Conservation (phyloP, 78 protist genomes). For the Dictyostelium purpureum region DNA sequence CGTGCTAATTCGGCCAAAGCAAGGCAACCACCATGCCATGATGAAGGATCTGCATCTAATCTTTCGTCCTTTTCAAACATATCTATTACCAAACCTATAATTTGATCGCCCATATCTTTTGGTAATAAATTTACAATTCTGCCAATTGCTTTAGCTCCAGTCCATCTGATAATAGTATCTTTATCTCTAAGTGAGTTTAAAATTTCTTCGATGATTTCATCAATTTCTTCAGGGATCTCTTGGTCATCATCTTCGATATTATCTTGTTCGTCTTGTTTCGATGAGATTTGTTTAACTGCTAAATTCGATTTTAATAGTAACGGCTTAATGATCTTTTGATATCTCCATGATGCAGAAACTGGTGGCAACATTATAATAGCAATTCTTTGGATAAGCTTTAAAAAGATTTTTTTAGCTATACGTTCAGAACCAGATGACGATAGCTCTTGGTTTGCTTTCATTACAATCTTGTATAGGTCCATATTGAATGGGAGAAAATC, state of each 20-base stretch:
- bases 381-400: slow-evolving; percentile 91
- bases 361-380: slow-evolving; percentile 89
- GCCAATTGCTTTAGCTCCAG: slow-evolving; percentile 96
- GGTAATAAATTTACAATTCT: slow-evolving; percentile 90
- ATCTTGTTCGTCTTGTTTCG: background rate
- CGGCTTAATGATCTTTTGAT: slow-evolving; percentile 68
- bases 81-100: slow-evolving; percentile 73
- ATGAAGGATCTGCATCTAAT: slow-evolving; percentile 38
- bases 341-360: slow-evolving; percentile 92
- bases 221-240: slow-evolving; percentile 51
- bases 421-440: slow-evolving; percentile 3
- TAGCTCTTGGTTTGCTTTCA: background rate
- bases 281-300: background rate
- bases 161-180: slow-evolving; percentile 90
- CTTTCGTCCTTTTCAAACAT: slow-evolving; percentile 48
- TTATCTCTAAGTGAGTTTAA: slow-evolving; percentile 62
- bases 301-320: background rate
- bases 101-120: slow-evolving; percentile 89
- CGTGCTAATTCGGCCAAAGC: slow-evolving; percentile 96
- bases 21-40: slow-evolving; percentile 97
- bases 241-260: slow-evolving; percentile 42
- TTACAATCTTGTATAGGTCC: background rate
- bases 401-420: slow-evolving; percentile 35
- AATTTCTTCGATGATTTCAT: slow-evolving; percentile 56
- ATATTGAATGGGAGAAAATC: slow-evolving; percentile 70